Percentiles rank a stretch among this genome's conserved stretches.
Evolutionary conservation across 192 early-diverging fungal species (phyloP).

Genomic region (Backusella macrospora): DNA sequence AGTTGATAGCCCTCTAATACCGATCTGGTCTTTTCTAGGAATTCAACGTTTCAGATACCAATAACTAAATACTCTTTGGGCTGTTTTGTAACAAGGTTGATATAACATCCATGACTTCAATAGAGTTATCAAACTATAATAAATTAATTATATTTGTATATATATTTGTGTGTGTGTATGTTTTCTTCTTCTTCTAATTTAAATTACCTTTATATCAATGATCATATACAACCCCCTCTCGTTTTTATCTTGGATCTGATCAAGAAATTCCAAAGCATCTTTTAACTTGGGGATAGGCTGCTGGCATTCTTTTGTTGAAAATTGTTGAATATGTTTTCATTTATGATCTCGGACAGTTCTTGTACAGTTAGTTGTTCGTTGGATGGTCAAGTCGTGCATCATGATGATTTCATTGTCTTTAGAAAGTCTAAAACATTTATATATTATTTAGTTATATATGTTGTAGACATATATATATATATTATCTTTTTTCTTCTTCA

Average conservation of each 20-base stretch:
- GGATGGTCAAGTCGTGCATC: constrained; percentile 54
- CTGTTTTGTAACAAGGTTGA: constrained; percentile 18
- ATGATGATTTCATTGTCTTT: constrained; percentile 55
- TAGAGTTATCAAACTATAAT: constrained; percentile 40
- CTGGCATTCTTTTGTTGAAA: constrained; percentile 48
- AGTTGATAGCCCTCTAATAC: constrained; percentile 45
- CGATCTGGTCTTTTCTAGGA: constrained; percentile 43
- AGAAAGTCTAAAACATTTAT: constrained; percentile 51
- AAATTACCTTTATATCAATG: constrained; percentile 57
- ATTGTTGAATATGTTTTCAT: constrained; percentile 52
- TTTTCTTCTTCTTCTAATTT: no score
- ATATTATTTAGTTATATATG: background rate
- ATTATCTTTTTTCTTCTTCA: background rate
- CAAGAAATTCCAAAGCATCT: constrained; percentile 49
- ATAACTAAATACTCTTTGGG: constrained; percentile 44
- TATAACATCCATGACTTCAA: constrained; percentile 33
- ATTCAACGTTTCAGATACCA: constrained; percentile 58
- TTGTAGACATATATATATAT: background rate
- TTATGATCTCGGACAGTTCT: constrained; percentile 40
- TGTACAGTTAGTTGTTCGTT: constrained; percentile 53
- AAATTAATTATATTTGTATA: background rate
- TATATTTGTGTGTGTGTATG: no score
- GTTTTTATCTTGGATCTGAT: constrained; percentile 35
- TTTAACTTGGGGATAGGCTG: constrained; percentile 48
- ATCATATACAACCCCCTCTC: constrained; percentile 50